phyloP scores from a whole-genome alignment of 345 rosid species.

The Geranium brycei region DNA sequence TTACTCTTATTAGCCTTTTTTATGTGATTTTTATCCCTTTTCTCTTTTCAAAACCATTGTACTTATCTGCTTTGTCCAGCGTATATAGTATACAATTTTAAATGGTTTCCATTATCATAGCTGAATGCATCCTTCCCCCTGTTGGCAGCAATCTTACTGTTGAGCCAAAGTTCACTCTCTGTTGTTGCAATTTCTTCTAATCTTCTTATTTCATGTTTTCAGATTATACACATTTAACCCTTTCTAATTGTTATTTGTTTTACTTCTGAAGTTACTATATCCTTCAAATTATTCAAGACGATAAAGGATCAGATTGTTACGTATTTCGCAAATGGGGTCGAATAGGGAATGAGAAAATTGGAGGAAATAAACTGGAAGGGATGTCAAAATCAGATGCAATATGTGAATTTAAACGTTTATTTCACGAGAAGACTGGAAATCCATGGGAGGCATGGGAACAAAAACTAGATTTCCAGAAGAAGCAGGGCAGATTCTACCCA shows the following conservation, averaged over 20 bases:
- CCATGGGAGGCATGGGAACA: conserved; percentile 87
- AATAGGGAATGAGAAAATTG: conserved; percentile 81
- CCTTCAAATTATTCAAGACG: conserved; percentile 88
- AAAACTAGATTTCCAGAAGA: conserved; percentile 61
- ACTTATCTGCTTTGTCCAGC: neutral
- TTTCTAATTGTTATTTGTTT: conserved; percentile 16
- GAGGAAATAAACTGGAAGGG: conserved; percentile 59
- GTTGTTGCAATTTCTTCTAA: neutral
- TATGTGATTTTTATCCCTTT: neutral
- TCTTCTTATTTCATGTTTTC: neutral
- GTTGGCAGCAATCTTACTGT: too few relatives aligned
- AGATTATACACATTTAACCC: neutral
- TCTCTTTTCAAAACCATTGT: neutral
- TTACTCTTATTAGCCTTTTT: conserved; percentile 1
- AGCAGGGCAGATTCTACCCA: conserved; percentile 80
- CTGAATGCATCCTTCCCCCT: too few relatives aligned
- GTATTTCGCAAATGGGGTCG: conserved; percentile 96
- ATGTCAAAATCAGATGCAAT: conserved; percentile 70
- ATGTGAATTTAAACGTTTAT: conserved; percentile 16
- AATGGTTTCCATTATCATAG: too few relatives aligned
- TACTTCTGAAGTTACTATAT: conserved; percentile 54
- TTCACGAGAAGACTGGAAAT: conserved; percentile 80
- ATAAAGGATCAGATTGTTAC: conserved; percentile 60
- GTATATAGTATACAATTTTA: neutral
- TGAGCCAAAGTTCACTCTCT: too few relatives aligned